A percentile compares a stretch with the other conserved stretches of the same genome.
These are phyloP conservation scores for Saccharomyces hybrid DNA, from an alignment of 1,139 yeast species.

Conservation along the genomic window DNA sequence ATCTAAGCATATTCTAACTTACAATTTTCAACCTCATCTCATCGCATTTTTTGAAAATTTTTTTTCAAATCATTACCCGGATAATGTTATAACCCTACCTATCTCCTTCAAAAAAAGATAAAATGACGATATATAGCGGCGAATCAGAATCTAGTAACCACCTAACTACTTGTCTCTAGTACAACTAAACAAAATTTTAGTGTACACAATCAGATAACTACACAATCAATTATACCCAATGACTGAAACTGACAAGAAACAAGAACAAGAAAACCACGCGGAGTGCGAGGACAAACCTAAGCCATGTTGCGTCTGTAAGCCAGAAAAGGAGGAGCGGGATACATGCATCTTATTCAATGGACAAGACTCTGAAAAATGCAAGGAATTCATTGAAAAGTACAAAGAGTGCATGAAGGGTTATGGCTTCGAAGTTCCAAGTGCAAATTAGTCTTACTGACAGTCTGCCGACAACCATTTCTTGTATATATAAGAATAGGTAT, in stretches of 20 bases:
- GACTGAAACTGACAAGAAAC: background rate
- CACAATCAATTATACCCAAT: background rate
- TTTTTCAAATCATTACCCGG: background rate
- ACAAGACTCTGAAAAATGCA: constrained; percentile 78
- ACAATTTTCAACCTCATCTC: constrained; percentile 15
- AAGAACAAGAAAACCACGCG: constrained; percentile 1
- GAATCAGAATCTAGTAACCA: background rate
- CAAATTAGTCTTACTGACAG: background rate
- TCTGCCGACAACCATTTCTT: background rate
- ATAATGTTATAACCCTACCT: background rate
- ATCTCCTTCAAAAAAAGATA: background rate
- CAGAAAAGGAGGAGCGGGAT: constrained; percentile 77
- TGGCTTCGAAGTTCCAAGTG: constrained; percentile 51
- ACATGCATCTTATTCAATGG: constrained; percentile 81
- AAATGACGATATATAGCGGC: background rate
- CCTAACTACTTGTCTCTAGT: background rate
- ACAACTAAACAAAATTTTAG: background rate
- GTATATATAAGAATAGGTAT: background rate
- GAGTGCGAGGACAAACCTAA: constrained; percentile 50
- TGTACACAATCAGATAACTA: background rate
- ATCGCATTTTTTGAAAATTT: constrained; percentile 16
- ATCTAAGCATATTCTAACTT: background rate
- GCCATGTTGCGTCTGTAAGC: constrained; percentile 94
- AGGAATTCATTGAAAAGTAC: constrained; percentile 59
- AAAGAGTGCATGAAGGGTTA: constrained; percentile 86